A percentile compares a stretch with the other conserved stretches of the same genome.
Conservation (phyloP, 1,284 basidiomycete species). For the Trametes polyzona region DNA sequence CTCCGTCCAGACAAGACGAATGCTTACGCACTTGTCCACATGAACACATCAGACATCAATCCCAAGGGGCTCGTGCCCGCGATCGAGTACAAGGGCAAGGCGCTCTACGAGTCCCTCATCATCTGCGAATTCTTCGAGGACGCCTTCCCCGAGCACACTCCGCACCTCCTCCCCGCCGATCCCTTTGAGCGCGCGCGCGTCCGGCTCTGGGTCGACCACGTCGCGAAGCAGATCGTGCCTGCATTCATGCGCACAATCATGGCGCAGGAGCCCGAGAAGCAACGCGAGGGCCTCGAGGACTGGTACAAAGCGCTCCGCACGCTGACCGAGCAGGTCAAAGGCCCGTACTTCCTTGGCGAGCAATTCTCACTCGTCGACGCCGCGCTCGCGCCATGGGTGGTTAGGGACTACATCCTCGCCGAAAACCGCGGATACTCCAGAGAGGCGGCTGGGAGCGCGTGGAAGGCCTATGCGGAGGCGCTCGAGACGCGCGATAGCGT, state of each 20-base stretch:
- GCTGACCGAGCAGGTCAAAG: conserved; percentile 52
- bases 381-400: conserved; percentile 62
- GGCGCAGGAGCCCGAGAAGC: conserved; percentile 54
- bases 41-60: conserved; percentile 47
- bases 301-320: conserved; percentile 50
- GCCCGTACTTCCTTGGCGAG: conserved; percentile 63
- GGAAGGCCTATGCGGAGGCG: conserved; percentile 49
- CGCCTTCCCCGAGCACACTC: conserved; percentile 49
- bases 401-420: conserved; percentile 50
- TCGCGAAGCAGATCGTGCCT: conserved; percentile 55
- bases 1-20: too few species aligned
- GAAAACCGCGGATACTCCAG: conserved; percentile 56
- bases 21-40: too few species aligned
- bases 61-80: conserved; percentile 72
- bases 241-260: conserved; percentile 56
- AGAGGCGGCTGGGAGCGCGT: conserved; percentile 47
- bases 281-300: conserved; percentile 48
- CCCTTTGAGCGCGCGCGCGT: conserved; percentile 52
- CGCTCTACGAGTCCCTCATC: conserved; percentile 63
- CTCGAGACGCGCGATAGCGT: conserved; percentile 54
- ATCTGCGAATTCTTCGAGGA: conserved; percentile 64
- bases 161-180: conserved; percentile 51
- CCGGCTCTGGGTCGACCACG: conserved; percentile 59
- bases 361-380: conserved; percentile 62
- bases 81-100: conserved; percentile 55